Evolutionary conservation across 2,329 filamentous ascomycete genomes (phyloP), one percentile per base, ranked within the genome.

Genomic region (Geosmithia putterillii): DNA sequence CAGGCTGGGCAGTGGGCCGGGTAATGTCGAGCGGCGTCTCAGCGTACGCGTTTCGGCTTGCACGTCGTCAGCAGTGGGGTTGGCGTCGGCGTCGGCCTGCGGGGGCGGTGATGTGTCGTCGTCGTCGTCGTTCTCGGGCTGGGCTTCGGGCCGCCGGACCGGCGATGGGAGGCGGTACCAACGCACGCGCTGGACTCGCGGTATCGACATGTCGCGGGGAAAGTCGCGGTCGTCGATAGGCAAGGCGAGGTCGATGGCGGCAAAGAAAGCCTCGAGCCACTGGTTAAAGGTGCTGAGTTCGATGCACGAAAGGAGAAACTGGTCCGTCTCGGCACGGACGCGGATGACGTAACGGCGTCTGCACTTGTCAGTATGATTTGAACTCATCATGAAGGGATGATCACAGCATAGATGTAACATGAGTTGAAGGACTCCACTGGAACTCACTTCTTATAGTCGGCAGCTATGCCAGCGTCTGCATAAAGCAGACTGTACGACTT

Each of bases 401-500:
- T 9, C 23, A 9, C 21, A 17, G 19, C 21, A 41, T 10, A 25
- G 23, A 25, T 12, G 10, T 10, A 10, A 20, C 7, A 20, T 20
- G 20, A 9, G 17, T 7, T 20, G 12, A 7, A 40, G 38, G 38
- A n/a, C n/a, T n/a, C n/a, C n/a, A n/a, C 25, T 8, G 32, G 36
- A 43, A 67, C 74, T 52, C 60, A 79, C 72, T 86, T 84, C 52
- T 73, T 70, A 56, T 84, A 82, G 58, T 88, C 83, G 15, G 77
- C 73, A 9, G 84, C 83, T 47, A 87, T 74, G 10, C 83, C 83
- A 19, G 83, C 76, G 58, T 88, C 83, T 19, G 83, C 83, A 55
- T 87, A 80, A 49, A 86, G 73, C 40, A 88, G 67, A 42, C 78
- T 83, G 56, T 86, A 88, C n/a, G 71, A 74, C 56, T 70, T 75